Evolutionary conservation across 2,329 filamentous ascomycete species (phyloP), one percentile per base, ranked within the genome.

Genomic region (Neodidymelliopsis sp.): DNA sequence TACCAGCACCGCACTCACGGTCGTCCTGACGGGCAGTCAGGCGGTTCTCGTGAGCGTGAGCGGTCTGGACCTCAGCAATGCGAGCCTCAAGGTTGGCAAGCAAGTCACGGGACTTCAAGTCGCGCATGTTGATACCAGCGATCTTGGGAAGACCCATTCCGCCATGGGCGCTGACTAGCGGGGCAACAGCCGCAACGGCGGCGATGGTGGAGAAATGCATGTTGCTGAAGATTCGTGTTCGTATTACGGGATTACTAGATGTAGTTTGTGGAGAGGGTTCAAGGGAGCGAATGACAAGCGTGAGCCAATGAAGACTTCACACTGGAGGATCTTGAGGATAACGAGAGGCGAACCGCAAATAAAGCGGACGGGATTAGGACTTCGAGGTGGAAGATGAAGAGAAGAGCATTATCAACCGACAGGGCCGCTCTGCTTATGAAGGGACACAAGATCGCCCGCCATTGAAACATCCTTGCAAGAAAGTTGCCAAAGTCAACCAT

Each of bases 191-290:
- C 33, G 60, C 65, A 30, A 60, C 56, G 35, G 60, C 63, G 39
- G 68, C 66, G 33, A 72, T 33, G 12, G 64, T 60, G 30, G 67
- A 62, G 56, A 72, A 68, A 46, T 62, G 67, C 71, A 73, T 73
- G 12, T 49, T 56, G 57, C 34, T 18, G 22, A 35, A 41, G 25
- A 44, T 52, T 40, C 13, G 40, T 44, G 60, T 54, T 58, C 42
- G 47, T 51, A 65, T 68, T 66, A 66, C 18, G 36, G 42, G 48
- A 62, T 64, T 65, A 60, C 39, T 54, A 49, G 40, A 53, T 37
- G 48, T 41, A 44, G 36, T 45, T 13, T 35, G 40, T 38, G 33
- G 53, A 49, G 44, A 36, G 44, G 39, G 40, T 51, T 49, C 36
- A 49, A 56, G 46, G 19, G 54, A 70, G 63, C 67, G 68, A 70